Base-by-base conservation (phyloP, 345 rosid species). In the Camelina hispida region DNA sequence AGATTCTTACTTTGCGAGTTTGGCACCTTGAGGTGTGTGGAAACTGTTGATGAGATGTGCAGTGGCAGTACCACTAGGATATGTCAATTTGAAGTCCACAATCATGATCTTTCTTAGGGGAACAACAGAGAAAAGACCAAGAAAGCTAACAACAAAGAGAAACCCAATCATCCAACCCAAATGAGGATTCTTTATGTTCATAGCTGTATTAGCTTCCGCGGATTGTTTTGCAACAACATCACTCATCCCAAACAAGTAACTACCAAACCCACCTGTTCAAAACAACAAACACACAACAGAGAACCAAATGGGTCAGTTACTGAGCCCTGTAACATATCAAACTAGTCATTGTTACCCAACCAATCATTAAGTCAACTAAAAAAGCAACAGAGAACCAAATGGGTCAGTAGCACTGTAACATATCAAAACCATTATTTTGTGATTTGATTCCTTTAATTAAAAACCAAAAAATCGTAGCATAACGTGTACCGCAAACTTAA, bases 11-110 rank as follows among this genome's bases (percentile, higher is more conserved):
- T 81, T 88, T 4, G 98, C 98, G 40, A 88, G 83, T 66, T 85
- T 86, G 53, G 94, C 93, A 64, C 98, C 96, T 57, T 83, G 78
- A 32, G 93, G 84, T 17, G 96, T 93, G 84, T 93, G 98, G 85
- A 90, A 93, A 66, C 96, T 88, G 80, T 93, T 93, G 80, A 93
- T 93, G 53, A 90, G 89, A 71, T 83, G 78, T 6, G 98, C 96
- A 68, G 98, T 93, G 5, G 96, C 98, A 57, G 98, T 88, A 14
- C 98, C 98, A 76, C 96, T 93, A 69, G 96, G 96, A 71, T 93
- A 93, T 54, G 84, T 83, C 77, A 90, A 75, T 68, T 81, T 90
- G 83, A 84, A 90, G 80, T 90, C 86, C 51, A 93, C 68, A 46
- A 93, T 80, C 98, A 93, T 90, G 15, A 88, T 83, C 90, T 88